Base-by-base conservation (phyloP, 2,329 filamentous ascomycete species). In the Capronia coronata region DNA sequence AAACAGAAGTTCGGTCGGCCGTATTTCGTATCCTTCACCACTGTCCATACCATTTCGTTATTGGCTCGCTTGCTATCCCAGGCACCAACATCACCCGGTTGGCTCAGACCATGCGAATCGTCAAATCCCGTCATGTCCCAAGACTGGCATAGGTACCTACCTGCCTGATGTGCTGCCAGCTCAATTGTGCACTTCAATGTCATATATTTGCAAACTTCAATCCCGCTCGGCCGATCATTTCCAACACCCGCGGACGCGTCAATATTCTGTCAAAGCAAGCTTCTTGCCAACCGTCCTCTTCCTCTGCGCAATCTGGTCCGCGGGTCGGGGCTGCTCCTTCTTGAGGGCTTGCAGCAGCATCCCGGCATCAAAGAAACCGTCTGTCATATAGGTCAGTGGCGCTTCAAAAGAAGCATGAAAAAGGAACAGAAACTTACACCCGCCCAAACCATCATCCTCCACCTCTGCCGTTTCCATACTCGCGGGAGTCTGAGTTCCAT, bases 341-440 rank as follows among this genome's bases (percentile, higher is more conserved):
- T 68, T 67, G 38, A 67, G 62, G 19, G 62, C 63, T 66, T 94
- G 87, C 19, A 93, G 75, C 3, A 96, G 78, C 88, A 96, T 94
- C 11, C 91, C 91, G 0, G 91, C 89, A 65, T 97, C 91, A 70
- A 97, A 97, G 75, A 97, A 96, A 25, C 91, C 91, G 74, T 96
- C 90, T 95, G 64, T n/a, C 54, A 21, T 27, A 7, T 11, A 30
- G 13, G 49, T 55, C 8, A 57, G 32, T 51, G 67, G 61, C 67
- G 69, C 61, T 55, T 64, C 60, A 52, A 58, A 22, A 39, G 46
- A 11, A 46, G 27, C 48, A 34, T 35, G 39, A 35, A 48, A 51
- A 27, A 52, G 51, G 49, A 32, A 18, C n/a, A 46, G 62, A 53
- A 57, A 83, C 87, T 83, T 80, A 95, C 90, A 96, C 68, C 91